phyloP scores from a whole-genome alignment of 352 stramenopile species.

The Globisporangium iwayamae region DNA sequence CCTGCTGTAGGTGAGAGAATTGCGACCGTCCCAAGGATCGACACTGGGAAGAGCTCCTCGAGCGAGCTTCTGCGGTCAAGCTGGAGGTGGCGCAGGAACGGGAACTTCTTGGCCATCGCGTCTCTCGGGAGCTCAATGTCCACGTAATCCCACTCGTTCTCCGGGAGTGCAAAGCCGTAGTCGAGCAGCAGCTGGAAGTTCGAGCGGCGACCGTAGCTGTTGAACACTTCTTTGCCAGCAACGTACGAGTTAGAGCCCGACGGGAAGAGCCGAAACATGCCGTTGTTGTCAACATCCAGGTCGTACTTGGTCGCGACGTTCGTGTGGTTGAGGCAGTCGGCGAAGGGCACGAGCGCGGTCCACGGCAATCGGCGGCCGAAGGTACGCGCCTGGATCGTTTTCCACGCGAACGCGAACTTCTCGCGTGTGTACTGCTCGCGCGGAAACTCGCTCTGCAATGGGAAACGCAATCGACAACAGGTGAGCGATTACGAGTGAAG shows the following conservation, averaged over 20 bases:
- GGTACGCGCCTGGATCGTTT: conserved; percentile 87
- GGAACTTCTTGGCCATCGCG: conserved; percentile 29
- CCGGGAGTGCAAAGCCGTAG: conserved; percentile 88
- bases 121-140: conserved; percentile 55
- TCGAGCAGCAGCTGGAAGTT: conserved; percentile 90
- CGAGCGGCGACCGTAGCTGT: conserved; percentile 85
- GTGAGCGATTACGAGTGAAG: not conserved
- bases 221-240: conserved; percentile 82
- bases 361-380: conserved; percentile 89
- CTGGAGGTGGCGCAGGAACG: conserved; percentile 46
- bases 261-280: conserved; percentile 66
- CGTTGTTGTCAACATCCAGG: conserved; percentile 54
- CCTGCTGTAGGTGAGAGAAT: not conserved
- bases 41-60: conserved; percentile 41
- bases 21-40: not conserved
- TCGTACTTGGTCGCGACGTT: conserved; percentile 91
- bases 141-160: conserved; percentile 89
- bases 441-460: conserved; percentile 40
- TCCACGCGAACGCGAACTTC: conserved; percentile 83
- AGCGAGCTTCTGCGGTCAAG: conserved; percentile 47
- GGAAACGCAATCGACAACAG: not conserved
- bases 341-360: conserved; percentile 90
- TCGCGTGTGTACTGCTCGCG: conserved; percentile 51
- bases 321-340: conserved; percentile 90
- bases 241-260: conserved; percentile 53